Conservation (phyloP, 805 yeast genomes). For the Lipomyces yamadae region DNA sequence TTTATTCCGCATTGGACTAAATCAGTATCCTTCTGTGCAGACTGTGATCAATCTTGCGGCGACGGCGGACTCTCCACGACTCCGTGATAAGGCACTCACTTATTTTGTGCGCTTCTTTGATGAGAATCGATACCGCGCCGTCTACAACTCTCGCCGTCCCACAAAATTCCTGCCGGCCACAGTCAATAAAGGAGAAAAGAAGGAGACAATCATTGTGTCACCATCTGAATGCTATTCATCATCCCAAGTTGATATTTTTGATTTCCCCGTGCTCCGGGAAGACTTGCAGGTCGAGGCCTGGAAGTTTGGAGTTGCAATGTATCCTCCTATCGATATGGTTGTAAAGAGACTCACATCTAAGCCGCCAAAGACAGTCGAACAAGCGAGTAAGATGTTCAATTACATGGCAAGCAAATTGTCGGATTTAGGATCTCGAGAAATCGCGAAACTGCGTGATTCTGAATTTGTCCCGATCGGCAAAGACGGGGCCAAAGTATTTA, state of each 20-base stretch:
- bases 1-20: conserved; percentile 44
- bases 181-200: conserved; percentile 25
- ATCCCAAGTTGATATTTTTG: conserved; percentile 40
- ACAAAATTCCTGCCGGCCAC: conserved; percentile 36
- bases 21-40: conserved; percentile 39
- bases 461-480: conserved; percentile 43
- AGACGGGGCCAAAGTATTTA: conserved; percentile 7
- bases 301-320: conserved; percentile 43
- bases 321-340: conserved; percentile 41
- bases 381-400: conserved; percentile 41
- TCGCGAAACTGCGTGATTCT: conserved; percentile 28
- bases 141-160: conserved; percentile 13
- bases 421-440: conserved; percentile 38
- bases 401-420: conserved; percentile 41
- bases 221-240: conserved; percentile 34
- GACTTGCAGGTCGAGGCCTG: conserved; percentile 40
- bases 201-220: conserved; percentile 16
- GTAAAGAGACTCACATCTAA: conserved; percentile 32
- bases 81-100: conserved; percentile 39
- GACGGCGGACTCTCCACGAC: conserved; percentile 14
- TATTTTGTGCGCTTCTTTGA: conserved; percentile 43
- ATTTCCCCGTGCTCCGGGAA: conserved; percentile 42
- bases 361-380: conserved; percentile 40
- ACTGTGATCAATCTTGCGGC: conserved; percentile 38
- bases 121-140: conserved; percentile 37